These are phyloP conservation scores for Kodamaea arcana DNA, from an alignment of 1,139 yeast species.

Conservation along the genomic window DNA sequence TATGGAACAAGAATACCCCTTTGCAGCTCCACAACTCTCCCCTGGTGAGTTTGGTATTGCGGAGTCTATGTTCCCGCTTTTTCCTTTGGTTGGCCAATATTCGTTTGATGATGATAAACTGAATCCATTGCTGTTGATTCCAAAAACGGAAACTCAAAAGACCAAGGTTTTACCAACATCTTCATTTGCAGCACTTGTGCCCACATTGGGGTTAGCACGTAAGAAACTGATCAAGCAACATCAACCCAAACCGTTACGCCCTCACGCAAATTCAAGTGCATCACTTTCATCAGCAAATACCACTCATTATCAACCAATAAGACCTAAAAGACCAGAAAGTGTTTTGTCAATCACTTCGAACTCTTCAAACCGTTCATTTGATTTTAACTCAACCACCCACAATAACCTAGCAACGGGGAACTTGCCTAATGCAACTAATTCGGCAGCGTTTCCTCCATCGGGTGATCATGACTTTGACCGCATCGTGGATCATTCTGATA, in stretches of 20 bases:
- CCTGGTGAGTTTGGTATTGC: constrained; percentile 14
- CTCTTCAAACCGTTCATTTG: constrained; percentile 25
- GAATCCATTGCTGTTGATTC: constrained; percentile 34
- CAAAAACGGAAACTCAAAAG: constrained; percentile 6
- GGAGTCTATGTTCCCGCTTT: constrained; percentile 45
- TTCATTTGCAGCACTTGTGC: neutral
- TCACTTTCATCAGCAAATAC: constrained; percentile 15
- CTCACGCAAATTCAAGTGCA: constrained; percentile 11
- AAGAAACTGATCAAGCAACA: constrained; percentile 11
- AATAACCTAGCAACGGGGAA: constrained; percentile 18
- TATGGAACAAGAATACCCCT: constrained; percentile 2
- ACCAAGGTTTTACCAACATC: neutral
- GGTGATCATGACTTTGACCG: constrained; percentile 1
- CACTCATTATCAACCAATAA: constrained; percentile 22
- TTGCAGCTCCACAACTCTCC: constrained; percentile 4
- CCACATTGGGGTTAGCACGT: neutral
- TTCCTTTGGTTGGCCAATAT: constrained; percentile 47
- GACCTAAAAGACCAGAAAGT: constrained; percentile 42
- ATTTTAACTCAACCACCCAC: constrained; percentile 8
- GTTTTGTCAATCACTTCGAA: constrained; percentile 39
- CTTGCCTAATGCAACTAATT: constrained; percentile 23
- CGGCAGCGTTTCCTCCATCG: constrained; percentile 31
- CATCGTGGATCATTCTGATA: constrained; percentile 1
- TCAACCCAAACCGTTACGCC: constrained; percentile 21
- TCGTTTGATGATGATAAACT: constrained; percentile 37